Percentiles rank a stretch among this genome's conserved stretches.
Conservation (phyloP, 169 alveolate species). For the Plasmodium billcollinsi region DNA sequence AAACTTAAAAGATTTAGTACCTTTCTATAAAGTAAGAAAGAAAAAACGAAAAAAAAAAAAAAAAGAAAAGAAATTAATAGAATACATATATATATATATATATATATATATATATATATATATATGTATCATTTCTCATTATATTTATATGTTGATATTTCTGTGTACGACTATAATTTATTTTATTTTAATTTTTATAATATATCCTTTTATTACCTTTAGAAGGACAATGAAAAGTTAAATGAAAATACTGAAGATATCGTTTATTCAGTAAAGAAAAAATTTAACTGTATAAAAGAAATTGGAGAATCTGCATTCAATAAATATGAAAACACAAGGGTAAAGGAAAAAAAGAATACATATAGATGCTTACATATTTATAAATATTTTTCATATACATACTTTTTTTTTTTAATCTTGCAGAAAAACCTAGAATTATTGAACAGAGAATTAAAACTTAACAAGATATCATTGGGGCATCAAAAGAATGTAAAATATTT, state of each 20-base stretch:
- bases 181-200: not conserved
- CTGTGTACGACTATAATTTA: not conserved
- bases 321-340: conserved; percentile 53
- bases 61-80: not conserved
- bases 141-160: no score
- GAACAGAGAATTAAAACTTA: conserved; percentile 50
- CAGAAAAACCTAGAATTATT: conserved; percentile 59
- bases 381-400: not conserved
- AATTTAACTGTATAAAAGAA: conserved; percentile 59
- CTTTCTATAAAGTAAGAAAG: conserved; percentile 39
- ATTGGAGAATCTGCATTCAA: conserved; percentile 43
- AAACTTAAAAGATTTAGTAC: conserved; percentile 60
- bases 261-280: conserved; percentile 68
- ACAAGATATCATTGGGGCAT: conserved; percentile 54
- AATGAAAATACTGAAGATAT: conserved; percentile 64
- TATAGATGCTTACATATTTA: not conserved
- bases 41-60: not conserved
- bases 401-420: not conserved
- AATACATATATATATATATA: no score
- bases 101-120: no score
- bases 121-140: no score
- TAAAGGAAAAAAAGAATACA: not conserved
- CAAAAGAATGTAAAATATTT: conserved; percentile 49
- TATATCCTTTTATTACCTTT: not conserved
- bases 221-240: conserved; percentile 75